Conservation (phyloP, 768 basidiomycete species). For the Leccinum subgranulosum region DNA sequence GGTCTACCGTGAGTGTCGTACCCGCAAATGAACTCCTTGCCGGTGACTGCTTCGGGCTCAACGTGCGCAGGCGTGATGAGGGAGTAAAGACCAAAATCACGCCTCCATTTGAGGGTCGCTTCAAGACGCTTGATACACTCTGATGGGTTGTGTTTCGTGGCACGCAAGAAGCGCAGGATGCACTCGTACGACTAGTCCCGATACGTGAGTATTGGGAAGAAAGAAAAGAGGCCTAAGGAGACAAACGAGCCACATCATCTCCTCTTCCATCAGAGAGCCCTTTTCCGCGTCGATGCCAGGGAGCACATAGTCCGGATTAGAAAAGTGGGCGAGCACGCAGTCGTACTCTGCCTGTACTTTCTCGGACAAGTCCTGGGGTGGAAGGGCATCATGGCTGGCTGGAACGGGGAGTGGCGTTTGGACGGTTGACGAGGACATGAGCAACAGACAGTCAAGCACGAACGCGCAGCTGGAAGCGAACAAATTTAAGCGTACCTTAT, state of each 20-base stretch:
- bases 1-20: conserved; percentile 70
- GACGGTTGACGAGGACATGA: conserved; percentile 11
- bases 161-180: conserved; percentile 73
- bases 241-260: conserved; percentile 75
- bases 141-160: conserved; percentile 68
- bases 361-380: conserved; percentile 38
- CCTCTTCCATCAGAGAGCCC: conserved; percentile 53
- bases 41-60: conserved; percentile 78
- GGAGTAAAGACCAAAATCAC: conserved; percentile 74
- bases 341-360: conserved; percentile 49
- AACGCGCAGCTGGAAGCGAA: background rate
- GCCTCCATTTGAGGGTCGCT: conserved; percentile 72
- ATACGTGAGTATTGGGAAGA: background rate
- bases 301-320: conserved; percentile 47
- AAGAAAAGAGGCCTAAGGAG: background rate
- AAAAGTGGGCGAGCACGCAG: conserved; percentile 59
- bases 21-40: conserved; percentile 78
- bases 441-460: background rate
- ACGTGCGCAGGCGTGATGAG: conserved; percentile 57
- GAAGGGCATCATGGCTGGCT: conserved; percentile 25
- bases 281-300: conserved; percentile 43
- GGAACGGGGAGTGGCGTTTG: conserved; percentile 26
- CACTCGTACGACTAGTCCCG: conserved; percentile 58
- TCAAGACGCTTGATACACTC: conserved; percentile 64
- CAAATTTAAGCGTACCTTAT: background rate